Base-by-base conservation (phyloP, 2,329 filamentous ascomycete species). In the Paecilomyces sp. region DNA sequence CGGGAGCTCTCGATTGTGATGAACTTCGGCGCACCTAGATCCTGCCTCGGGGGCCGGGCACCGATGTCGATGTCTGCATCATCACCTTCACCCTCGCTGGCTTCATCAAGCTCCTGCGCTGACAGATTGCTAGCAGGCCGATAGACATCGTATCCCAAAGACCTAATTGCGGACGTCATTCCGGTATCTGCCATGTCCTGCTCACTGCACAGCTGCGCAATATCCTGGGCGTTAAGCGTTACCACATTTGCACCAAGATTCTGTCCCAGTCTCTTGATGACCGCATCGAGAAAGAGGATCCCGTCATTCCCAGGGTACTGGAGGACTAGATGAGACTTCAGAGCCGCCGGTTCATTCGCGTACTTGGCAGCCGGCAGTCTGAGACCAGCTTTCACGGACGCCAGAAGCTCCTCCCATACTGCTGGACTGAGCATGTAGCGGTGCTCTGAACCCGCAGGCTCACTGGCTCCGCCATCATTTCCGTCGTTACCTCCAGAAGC, bases 221-320 rank as follows among this genome's bases (percentile, higher is more conserved):
- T 78, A 65, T 80, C 78, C 62, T 78, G 76, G 15, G 76, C 76
- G 63, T 78, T 76, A 54, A 80, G 68, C 0, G 73, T 77, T 53
- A 79, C 68, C 57, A 79, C 57, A 62, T 79, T 74, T 30, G 74
- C 70, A 12, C 70, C 66, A 76, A 89, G 76, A 34, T 85, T 80
- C 12, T 77, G 76, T 0, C 89, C 88, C 52, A 88, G 76, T 56
- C 84, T 81, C 61, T 84, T 80, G 1, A 92, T 83, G n/a, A 90
- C 76, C 3, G 77, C 74, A 63, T 87, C 82, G 36, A 90, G 73
- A 62, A 83, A 80, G 54, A 73, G 70, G 58, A 80, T 83, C 47
- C 79, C 82, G 54, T 83, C 81, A 51, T 82, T 78, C 28, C 80
- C 79, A 1, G 85, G 84, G 62, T 85, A 87, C 59, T 85, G 82